Percentiles rank a stretch among this genome's conserved stretches.
phyloP scores from a whole-genome alignment of 2,329 filamentous ascomycete species.

The Penicillium corylophilum region DNA sequence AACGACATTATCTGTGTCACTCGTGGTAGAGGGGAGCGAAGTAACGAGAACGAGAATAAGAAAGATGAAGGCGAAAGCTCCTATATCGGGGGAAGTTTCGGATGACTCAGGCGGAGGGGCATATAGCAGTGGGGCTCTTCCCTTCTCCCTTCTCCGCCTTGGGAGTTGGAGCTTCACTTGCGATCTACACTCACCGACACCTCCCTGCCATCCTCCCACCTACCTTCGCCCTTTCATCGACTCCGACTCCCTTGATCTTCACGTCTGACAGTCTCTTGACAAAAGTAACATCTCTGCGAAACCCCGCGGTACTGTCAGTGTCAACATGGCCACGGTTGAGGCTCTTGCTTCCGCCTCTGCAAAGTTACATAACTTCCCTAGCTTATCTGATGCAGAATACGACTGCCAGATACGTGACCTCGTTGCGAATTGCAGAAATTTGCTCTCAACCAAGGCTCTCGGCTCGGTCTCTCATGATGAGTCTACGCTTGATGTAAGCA shows the following conservation, averaged over 20 bases:
- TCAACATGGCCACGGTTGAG: conserved; percentile 14
- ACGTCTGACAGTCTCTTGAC: neutral
- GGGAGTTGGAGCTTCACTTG: neutral
- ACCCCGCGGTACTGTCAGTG: neutral
- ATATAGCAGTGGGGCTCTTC: conserved; percentile 6
- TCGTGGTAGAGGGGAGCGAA: neutral
- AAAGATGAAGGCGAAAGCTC: neutral
- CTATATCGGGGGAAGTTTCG: neutral
- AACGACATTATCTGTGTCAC: conserved; percentile 67
- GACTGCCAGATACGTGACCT: conserved; percentile 45
- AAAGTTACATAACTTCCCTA: conserved; percentile 33
- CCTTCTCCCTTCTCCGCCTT: conserved; percentile 1
- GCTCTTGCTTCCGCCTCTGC: conserved; percentile 21
- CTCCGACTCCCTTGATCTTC: neutral
- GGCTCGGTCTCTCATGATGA: conserved; percentile 30
- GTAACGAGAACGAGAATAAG: neutral
- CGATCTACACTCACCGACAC: neutral
- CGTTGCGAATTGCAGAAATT: conserved; percentile 38
- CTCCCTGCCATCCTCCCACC: neutral
- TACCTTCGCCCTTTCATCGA: neutral
- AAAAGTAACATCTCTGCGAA: neutral
- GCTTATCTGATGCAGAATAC: conserved; percentile 42
- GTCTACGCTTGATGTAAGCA: conserved; percentile 36
- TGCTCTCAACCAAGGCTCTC: conserved; percentile 33
- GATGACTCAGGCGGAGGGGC: conserved; percentile 12